Conservation (phyloP, 805 yeast species). For the Kockiozyma suomiensis region DNA sequence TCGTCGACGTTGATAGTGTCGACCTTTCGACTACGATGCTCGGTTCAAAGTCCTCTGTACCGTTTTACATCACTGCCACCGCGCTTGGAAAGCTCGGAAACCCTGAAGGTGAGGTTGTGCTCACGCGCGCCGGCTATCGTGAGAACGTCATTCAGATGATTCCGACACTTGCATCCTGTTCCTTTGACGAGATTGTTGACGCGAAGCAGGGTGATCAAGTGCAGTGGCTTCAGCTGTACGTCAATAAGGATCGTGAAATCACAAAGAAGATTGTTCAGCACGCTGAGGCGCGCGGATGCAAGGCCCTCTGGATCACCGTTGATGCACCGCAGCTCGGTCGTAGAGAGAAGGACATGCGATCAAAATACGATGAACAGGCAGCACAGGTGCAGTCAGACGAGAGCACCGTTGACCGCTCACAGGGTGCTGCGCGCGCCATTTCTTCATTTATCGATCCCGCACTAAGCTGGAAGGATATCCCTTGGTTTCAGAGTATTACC, state of each 20-base stretch:
- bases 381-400: conserved; percentile 51
- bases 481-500: conserved; percentile 57
- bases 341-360: conserved; percentile 82
- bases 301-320: conserved; percentile 84
- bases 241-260: conserved; percentile 71
- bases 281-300: conserved; percentile 73
- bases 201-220: conserved; percentile 67
- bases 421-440: conserved; percentile 86
- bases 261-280: conserved; percentile 64
- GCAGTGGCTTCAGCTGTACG: conserved; percentile 89
- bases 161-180: conserved; percentile 86
- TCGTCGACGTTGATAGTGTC: conserved; percentile 77
- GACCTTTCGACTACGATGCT: conserved; percentile 73
- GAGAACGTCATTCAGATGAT: conserved; percentile 84
- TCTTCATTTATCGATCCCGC: conserved; percentile 80
- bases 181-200: conserved; percentile 81
- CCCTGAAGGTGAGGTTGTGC: conserved; percentile 86
- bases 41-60: conserved; percentile 69
- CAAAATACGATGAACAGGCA: conserved; percentile 55
- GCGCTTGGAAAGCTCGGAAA: conserved; percentile 92
- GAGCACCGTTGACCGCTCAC: conserved; percentile 59
- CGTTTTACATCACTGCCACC: conserved; percentile 89
- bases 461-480: conserved; percentile 66
- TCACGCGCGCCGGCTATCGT: conserved; percentile 79
- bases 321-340: conserved; percentile 93